phyloP scores from a whole-genome alignment of 495 filamentous ascomycete species.

The Rostrohypoxylon terebratum region DNA sequence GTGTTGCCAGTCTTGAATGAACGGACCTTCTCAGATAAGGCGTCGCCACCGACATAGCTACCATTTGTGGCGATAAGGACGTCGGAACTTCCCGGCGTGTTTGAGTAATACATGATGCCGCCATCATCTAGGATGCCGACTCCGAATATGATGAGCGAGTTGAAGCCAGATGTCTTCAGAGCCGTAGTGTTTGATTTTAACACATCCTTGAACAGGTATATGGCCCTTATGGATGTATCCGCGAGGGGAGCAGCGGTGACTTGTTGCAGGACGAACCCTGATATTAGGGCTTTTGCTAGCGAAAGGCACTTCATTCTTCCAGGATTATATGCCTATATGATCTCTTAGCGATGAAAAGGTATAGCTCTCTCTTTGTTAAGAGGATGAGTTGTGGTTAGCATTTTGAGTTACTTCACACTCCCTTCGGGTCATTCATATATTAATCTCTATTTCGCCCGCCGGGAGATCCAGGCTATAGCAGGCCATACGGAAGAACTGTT shows the following conservation, averaged over 20 bases:
- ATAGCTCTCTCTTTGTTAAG: not conserved
- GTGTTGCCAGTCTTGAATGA: constrained; percentile 54
- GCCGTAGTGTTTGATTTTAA: constrained; percentile 56
- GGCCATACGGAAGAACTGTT: constrained; percentile 1
- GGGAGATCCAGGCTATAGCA: constrained; percentile 8
- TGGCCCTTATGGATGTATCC: constrained; percentile 46
- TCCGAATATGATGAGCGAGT: constrained; percentile 56
- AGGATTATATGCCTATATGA: not conserved
- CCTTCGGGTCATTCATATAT: constrained; percentile 1
- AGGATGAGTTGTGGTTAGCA: not conserved
- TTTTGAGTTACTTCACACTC: not conserved
- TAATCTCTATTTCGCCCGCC: constrained; percentile 8
- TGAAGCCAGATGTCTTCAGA: constrained; percentile 56
- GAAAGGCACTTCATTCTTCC: constrained; percentile 29
- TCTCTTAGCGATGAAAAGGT: not conserved
- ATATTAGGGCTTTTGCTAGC: constrained; percentile 40
- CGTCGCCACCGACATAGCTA: constrained; percentile 54
- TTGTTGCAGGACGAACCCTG: constrained; percentile 43
- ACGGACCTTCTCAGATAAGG: constrained; percentile 54
- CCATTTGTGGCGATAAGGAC: constrained; percentile 50
- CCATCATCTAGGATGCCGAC: constrained; percentile 56
- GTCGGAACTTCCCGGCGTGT: constrained; percentile 56
- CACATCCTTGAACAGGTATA: constrained; percentile 61
- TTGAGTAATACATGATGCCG: constrained; percentile 62
- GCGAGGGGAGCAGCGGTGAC: constrained; percentile 28